phyloP scores from a whole-genome alignment of 2,329 filamentous ascomycete species.

The Diaporthe vaccinii region DNA sequence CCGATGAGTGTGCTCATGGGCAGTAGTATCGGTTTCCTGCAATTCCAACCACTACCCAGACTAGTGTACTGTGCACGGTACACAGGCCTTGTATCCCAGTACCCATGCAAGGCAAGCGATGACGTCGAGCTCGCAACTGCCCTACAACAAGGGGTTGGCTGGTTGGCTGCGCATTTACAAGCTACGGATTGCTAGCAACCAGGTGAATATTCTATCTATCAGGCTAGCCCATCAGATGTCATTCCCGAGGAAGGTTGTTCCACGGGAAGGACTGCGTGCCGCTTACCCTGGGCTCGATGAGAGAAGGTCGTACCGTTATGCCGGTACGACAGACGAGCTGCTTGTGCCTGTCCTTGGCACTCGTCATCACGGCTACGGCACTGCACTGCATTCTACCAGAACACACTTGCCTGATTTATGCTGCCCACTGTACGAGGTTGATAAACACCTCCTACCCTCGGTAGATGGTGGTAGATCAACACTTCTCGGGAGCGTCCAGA shows the following conservation, averaged over 20 bases:
- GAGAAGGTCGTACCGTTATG: neutral
- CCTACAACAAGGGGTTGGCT: neutral
- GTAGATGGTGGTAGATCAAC: neutral
- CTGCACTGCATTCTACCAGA: neutral
- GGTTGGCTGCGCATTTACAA: neutral
- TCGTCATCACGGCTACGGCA: constrained; percentile 4
- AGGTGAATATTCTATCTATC: neutral
- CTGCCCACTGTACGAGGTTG: neutral
- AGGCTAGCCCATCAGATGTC: neutral
- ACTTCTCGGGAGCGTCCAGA: neutral
- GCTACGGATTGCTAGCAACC: neutral
- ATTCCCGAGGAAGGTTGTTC: neutral
- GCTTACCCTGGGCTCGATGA: neutral
- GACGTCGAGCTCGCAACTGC: constrained; percentile 13
- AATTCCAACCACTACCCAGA: no score
- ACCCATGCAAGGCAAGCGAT: constrained; percentile 5
- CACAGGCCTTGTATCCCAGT: neutral
- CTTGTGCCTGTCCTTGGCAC: constrained; percentile 27
- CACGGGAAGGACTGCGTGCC: neutral
- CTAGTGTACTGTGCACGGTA: no score
- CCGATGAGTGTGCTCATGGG: neutral
- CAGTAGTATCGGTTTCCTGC: neutral
- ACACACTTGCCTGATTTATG: neutral
- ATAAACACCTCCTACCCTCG: no score
- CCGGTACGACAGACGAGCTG: neutral